A percentile compares a stretch with the other conserved stretches of the same genome.
Conservation (phyloP, 2,329 filamentous ascomycete genomes). For the Diplodia intermedia region DNA sequence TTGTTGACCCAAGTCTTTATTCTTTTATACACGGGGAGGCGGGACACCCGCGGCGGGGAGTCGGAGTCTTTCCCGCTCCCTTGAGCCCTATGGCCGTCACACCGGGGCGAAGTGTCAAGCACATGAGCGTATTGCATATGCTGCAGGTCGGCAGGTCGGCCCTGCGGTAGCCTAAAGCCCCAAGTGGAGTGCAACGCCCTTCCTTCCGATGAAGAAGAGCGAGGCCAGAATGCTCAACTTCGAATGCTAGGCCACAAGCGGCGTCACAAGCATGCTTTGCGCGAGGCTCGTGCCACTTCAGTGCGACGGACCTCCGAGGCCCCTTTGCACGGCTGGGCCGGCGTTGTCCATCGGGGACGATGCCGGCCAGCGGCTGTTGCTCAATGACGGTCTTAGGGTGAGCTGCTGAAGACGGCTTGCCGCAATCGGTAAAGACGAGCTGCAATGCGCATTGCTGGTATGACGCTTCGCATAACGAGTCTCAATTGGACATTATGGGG, state of each 20-base stretch:
- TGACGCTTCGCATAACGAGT: neutral
- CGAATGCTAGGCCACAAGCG: conserved; percentile 25
- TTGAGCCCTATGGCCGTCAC: neutral
- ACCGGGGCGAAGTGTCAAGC: neutral
- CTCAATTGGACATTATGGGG: too few relatives aligned
- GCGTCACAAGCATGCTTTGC: conserved; percentile 14
- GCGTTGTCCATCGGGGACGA: neutral
- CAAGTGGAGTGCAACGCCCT: conserved; percentile 31
- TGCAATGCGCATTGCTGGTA: conserved; percentile 7
- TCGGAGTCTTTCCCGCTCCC: neutral
- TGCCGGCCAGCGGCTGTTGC: conserved; percentile 1
- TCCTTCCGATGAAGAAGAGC: conserved; percentile 13
- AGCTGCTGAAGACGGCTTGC: conserved; percentile 4
- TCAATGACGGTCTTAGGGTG: neutral
- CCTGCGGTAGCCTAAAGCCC: conserved; percentile 18
- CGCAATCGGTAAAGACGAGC: neutral
- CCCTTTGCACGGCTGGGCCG: neutral
- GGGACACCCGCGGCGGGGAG: neutral
- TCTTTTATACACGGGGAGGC: conserved; percentile 3
- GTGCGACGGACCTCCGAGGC: neutral
- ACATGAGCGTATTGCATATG: conserved; percentile 10
- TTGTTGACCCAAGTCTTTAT: conserved; percentile 22
- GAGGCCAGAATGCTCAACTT: conserved; percentile 24
- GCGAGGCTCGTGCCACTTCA: conserved; percentile 10
- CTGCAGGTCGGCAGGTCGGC: neutral